phyloP scores from a whole-genome alignment of 768 basidiomycete genomes.

The Lactifluus subvellereus region DNA sequence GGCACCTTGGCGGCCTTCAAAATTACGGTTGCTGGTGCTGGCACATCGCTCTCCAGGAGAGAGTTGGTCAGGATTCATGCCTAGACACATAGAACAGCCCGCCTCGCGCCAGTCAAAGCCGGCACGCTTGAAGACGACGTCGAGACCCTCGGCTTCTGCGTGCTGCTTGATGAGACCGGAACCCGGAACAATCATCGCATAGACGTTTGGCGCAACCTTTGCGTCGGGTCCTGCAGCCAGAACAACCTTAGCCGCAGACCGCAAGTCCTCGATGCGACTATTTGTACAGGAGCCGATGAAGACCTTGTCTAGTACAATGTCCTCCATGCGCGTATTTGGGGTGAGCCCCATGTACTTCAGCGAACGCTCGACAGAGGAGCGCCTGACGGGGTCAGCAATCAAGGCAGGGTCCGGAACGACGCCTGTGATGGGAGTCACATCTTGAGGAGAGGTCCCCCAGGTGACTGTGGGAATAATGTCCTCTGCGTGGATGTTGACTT shows the following conservation, averaged over 20 bases:
- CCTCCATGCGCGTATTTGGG: slow-evolving; percentile 48
- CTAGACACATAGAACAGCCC: slow-evolving; percentile 66
- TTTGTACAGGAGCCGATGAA: slow-evolving; percentile 69
- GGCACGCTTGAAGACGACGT: slow-evolving; percentile 55
- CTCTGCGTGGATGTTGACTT: slow-evolving; percentile 51
- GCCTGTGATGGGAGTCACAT: slow-evolving; percentile 54
- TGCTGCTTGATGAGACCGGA: slow-evolving; percentile 61
- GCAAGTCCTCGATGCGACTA: slow-evolving; percentile 59
- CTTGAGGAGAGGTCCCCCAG: slow-evolving; percentile 63
- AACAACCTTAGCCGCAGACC: slow-evolving; percentile 53
- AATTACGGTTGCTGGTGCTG: slow-evolving; percentile 60
- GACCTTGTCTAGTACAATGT: slow-evolving; percentile 57
- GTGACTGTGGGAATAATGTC: slow-evolving; percentile 61
- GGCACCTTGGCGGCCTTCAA: slow-evolving; percentile 57
- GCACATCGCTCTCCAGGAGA: slow-evolving; percentile 53
- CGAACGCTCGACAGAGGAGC: slow-evolving; percentile 44
- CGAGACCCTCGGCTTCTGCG: slow-evolving; percentile 59
- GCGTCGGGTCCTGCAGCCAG: slow-evolving; percentile 45
- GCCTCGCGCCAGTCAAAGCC: slow-evolving; percentile 69
- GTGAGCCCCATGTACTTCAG: slow-evolving; percentile 58
- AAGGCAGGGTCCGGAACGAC: slow-evolving; percentile 47
- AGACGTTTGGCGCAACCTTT: slow-evolving; percentile 46
- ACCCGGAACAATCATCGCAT: slow-evolving; percentile 65
- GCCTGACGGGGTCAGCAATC: slow-evolving; percentile 41
- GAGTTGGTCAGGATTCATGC: slow-evolving; percentile 67